These are phyloP conservation scores for Akanthomyces uredinophilus DNA, from an alignment of 2,329 filamentous ascomycete species.

Conservation along the genomic window DNA sequence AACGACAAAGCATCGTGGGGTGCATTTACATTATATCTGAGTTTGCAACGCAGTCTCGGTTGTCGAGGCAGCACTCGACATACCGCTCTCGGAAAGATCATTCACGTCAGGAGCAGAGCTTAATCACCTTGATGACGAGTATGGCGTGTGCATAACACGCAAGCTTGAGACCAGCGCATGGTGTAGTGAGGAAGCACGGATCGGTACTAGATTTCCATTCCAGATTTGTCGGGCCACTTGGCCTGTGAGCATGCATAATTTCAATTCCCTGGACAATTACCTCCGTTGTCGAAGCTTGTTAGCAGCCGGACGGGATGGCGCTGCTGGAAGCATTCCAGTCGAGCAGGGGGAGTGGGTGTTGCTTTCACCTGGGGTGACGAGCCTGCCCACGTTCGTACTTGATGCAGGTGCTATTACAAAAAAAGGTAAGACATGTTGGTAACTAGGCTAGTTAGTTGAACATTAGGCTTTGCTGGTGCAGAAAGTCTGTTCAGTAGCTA, in stretches of 20 bases:
- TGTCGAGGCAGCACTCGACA: conserved; percentile 7
- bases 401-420: background rate
- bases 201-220: background rate
- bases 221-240: background rate
- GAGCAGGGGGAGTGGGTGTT: background rate
- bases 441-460: background rate
- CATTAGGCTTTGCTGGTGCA: background rate
- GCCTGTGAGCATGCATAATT: too few relatives aligned
- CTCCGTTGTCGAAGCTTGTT: too few relatives aligned
- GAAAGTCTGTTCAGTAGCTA: background rate
- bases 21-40: background rate
- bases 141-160: too few relatives aligned
- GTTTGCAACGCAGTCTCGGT: background rate
- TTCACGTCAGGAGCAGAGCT: too few relatives aligned
- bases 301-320: too few relatives aligned
- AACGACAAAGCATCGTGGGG: background rate
- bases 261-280: too few relatives aligned
- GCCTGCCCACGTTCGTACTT: background rate
- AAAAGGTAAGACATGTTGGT: background rate
- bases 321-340: background rate
- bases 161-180: too few relatives aligned
- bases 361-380: background rate
- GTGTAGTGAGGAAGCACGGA: too few relatives aligned
- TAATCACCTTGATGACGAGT: too few relatives aligned
- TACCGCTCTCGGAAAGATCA: background rate